Evolutionary conservation across 2,329 filamentous ascomycete genomes (phyloP).

Genomic region (Paracoccidioides lutzii): DNA sequence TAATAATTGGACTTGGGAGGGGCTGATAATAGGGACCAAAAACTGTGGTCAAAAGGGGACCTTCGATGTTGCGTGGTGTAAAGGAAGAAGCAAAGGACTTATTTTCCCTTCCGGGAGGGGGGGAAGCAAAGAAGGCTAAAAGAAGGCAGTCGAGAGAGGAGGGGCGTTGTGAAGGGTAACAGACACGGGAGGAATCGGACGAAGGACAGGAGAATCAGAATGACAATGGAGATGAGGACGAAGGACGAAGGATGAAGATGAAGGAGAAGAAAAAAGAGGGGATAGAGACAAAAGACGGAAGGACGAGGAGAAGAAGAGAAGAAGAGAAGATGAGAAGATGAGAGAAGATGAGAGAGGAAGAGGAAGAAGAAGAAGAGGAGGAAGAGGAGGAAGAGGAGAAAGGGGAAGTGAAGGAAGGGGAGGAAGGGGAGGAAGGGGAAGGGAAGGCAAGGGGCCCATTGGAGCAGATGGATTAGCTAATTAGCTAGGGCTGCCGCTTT

Average conservation of each 20-base stretch:
- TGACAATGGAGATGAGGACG: constrained; percentile 5
- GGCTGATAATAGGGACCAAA: neutral
- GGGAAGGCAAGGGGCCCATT: neutral
- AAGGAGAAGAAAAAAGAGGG: constrained; percentile 17
- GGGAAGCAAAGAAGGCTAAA: neutral
- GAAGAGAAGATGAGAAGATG: constrained; percentile 12
- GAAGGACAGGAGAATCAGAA: constrained; percentile 7
- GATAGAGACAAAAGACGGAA: constrained; percentile 5
- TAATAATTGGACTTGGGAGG: neutral
- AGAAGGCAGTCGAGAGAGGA: constrained; percentile 2
- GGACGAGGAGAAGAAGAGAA: constrained; percentile 14
- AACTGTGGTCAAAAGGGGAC: neutral
- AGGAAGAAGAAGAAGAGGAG: constrained; percentile 11
- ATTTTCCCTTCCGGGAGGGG: neutral
- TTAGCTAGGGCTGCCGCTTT: neutral
- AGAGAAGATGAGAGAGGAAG: constrained; percentile 10
- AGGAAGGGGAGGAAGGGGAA: neutral
- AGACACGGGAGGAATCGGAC: constrained; percentile 6
- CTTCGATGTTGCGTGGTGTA: too few species aligned
- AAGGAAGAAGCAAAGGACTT: neutral
- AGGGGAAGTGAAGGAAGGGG: constrained; percentile 5
- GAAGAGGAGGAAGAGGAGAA: constrained; percentile 4
- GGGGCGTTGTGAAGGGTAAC: constrained; percentile 8
- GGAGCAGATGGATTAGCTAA: neutral
- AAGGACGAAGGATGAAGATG: constrained; percentile 7